Percentiles rank a stretch among this genome's conserved stretches.
These are phyloP conservation scores for Neocucurbitaria cava DNA, from an alignment of 2,329 filamentous ascomycete species.

Conservation along the genomic window DNA sequence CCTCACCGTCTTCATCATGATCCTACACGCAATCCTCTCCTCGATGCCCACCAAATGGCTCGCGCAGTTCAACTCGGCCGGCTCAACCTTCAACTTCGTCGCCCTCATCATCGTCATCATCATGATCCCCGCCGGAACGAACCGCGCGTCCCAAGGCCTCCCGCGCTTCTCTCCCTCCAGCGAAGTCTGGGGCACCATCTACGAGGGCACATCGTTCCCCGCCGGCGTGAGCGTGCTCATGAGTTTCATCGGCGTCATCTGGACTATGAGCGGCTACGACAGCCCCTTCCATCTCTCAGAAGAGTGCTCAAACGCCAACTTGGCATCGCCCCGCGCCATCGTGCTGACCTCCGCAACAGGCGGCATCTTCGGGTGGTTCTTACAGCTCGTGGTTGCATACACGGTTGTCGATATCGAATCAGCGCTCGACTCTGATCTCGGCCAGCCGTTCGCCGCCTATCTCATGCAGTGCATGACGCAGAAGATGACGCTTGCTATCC, in stretches of 20 bases:
- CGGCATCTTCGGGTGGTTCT: conserved; percentile 72
- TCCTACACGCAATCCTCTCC: conserved; percentile 71
- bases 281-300: conserved; percentile 75
- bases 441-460: conserved; percentile 75
- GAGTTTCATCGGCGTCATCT: conserved; percentile 74
- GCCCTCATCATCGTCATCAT: conserved; percentile 71
- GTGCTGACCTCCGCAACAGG: conserved; percentile 72
- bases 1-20: conserved; percentile 70
- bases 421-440: conserved; percentile 66
- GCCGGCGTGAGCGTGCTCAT: conserved; percentile 72
- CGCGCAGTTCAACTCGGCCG: conserved; percentile 72
- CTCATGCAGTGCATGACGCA: conserved; percentile 69
- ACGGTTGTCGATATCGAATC: conserved; percentile 69
- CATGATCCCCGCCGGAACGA: conserved; percentile 68
- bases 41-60: conserved; percentile 76
- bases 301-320: conserved; percentile 75
- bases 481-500: conserved; percentile 67
- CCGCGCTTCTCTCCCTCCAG: conserved; percentile 65
- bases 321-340: conserved; percentile 75
- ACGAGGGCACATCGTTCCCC: conserved; percentile 71
- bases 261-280: conserved; percentile 74
- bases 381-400: conserved; percentile 77
- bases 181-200: conserved; percentile 70
- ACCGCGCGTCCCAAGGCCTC: conserved; percentile 58
- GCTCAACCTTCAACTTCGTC: conserved; percentile 74